A percentile compares a stretch with the other conserved stretches of the same genome.
Evolutionary conservation across 2,329 filamentous ascomycete genomes (phyloP).

Genomic region (Xylaria digitata): DNA sequence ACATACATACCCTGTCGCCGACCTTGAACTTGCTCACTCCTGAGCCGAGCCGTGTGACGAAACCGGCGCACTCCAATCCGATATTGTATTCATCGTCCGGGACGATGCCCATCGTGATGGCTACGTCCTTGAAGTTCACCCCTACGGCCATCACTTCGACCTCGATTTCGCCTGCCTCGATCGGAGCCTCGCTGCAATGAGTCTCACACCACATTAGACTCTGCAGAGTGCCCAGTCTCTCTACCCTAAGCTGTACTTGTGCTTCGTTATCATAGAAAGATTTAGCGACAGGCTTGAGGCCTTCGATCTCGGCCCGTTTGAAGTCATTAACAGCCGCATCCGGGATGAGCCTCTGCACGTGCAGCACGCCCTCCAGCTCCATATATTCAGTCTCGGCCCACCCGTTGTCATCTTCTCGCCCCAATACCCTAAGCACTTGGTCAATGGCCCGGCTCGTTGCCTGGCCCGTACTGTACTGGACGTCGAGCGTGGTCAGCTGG

Average conservation of each 20-base stretch:
- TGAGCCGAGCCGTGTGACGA: conserved; percentile 15
- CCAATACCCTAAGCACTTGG: too few relatives aligned
- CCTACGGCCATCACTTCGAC: conserved; percentile 51
- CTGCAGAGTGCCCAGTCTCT: conserved; percentile 44
- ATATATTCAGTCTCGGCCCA: not conserved
- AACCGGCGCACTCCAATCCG: conserved; percentile 43
- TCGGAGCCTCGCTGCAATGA: conserved; percentile 12
- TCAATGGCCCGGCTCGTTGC: too few relatives aligned
- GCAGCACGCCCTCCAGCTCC: too few relatives aligned
- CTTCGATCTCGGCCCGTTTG: too few relatives aligned
- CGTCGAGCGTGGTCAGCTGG: too few relatives aligned
- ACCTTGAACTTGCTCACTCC: conserved; percentile 2
- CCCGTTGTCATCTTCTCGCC: not conserved
- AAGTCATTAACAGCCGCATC: too few relatives aligned
- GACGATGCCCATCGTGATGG: conserved; percentile 45
- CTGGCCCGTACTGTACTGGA: too few relatives aligned
- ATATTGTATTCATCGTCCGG: conserved; percentile 38
- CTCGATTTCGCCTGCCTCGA: conserved; percentile 47
- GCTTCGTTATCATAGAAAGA: too few relatives aligned
- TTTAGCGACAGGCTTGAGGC: too few relatives aligned
- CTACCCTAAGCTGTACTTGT: conserved; percentile 20
- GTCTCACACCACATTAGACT: conserved; percentile 37
- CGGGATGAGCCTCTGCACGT: too few relatives aligned
- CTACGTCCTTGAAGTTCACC: conserved; percentile 55
- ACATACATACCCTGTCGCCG: conserved; percentile 3